phyloP scores from a whole-genome alignment of 2,329 filamentous ascomycete species.

The Penicillium verrucosum region DNA sequence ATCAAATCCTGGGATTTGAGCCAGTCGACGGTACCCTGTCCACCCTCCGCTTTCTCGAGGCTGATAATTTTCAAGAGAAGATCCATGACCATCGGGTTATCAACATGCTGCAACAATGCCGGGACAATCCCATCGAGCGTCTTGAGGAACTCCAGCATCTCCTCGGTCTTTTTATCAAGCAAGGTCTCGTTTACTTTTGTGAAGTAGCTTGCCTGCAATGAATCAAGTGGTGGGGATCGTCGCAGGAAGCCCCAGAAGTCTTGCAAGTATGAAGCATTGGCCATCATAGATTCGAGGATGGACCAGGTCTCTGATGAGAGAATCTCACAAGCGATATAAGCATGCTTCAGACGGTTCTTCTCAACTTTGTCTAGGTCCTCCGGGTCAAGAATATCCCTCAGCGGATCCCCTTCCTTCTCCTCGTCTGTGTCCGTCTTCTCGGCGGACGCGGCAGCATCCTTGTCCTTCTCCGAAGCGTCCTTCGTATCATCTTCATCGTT shows the following conservation, averaged over 20 bases:
- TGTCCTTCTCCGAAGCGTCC: constrained; percentile 26
- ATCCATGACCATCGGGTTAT: constrained; percentile 98
- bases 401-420: constrained; percentile 39
- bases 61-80: constrained; percentile 94
- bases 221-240: constrained; percentile 79
- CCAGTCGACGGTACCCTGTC: constrained; percentile 96
- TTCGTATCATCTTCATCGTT: constrained; percentile 53
- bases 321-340: constrained; percentile 89
- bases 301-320: constrained; percentile 96
- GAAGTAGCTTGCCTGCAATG: constrained; percentile 94
- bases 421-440: constrained; percentile 22
- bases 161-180: constrained; percentile 95
- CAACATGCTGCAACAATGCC: constrained; percentile 86
- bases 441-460: constrained; percentile 20
- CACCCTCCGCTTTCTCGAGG: constrained; percentile 85
- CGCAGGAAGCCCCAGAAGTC: constrained; percentile 91
- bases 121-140: constrained; percentile 76
- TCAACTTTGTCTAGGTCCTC: constrained; percentile 69
- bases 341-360: constrained; percentile 88
- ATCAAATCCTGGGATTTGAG: constrained; percentile 85
- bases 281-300: constrained; percentile 87
- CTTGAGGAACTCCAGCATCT: constrained; percentile 90
- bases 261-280: constrained; percentile 72
- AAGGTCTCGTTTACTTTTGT: constrained; percentile 98
- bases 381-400: constrained; percentile 34